Percentiles rank a stretch among this genome's conserved stretches.
These are phyloP conservation scores for Graphilbum sp. DNA, from an alignment of 2,329 filamentous ascomycete species.

Conservation along the genomic window DNA sequence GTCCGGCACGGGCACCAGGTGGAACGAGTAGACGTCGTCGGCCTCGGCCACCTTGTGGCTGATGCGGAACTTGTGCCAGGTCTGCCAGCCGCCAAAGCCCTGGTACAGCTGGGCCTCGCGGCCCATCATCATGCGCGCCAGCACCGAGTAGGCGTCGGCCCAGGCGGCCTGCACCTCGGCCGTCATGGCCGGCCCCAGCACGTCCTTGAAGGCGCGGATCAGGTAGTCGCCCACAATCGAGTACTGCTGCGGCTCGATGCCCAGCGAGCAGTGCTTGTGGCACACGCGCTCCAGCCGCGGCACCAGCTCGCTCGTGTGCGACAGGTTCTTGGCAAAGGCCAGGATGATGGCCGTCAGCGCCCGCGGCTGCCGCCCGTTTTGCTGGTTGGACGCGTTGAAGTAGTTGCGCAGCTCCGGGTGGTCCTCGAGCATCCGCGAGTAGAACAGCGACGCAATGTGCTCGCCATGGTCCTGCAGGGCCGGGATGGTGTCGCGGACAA, in stretches of 20 bases:
- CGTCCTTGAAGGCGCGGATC: constrained; percentile 46
- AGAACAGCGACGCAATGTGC: constrained; percentile 55
- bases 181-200: constrained; percentile 52
- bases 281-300: constrained; percentile 40
- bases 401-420: constrained; percentile 51
- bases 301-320: constrained; percentile 38
- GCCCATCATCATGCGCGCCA: constrained; percentile 55
- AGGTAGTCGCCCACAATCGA: constrained; percentile 53
- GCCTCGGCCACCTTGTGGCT: constrained; percentile 48
- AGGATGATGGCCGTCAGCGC: constrained; percentile 50
- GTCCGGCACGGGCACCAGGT: constrained; percentile 36
- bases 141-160: constrained; percentile 55
- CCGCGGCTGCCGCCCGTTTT: constrained; percentile 41
- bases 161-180: constrained; percentile 49
- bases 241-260: constrained; percentile 54
- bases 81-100: constrained; percentile 43
- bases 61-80: constrained; percentile 53
- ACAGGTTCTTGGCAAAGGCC: constrained; percentile 56
- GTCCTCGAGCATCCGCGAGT: constrained; percentile 47
- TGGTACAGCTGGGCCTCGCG: constrained; percentile 48
- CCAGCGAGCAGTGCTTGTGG: constrained; percentile 58
- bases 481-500: constrained; percentile 56
- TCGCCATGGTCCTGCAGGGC: constrained; percentile 51
- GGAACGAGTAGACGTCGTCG: constrained; percentile 54
- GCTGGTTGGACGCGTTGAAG: constrained; percentile 54